These are phyloP conservation scores for Penicillium lividum DNA, from an alignment of 495 filamentous ascomycete species.

Conservation along the genomic window DNA sequence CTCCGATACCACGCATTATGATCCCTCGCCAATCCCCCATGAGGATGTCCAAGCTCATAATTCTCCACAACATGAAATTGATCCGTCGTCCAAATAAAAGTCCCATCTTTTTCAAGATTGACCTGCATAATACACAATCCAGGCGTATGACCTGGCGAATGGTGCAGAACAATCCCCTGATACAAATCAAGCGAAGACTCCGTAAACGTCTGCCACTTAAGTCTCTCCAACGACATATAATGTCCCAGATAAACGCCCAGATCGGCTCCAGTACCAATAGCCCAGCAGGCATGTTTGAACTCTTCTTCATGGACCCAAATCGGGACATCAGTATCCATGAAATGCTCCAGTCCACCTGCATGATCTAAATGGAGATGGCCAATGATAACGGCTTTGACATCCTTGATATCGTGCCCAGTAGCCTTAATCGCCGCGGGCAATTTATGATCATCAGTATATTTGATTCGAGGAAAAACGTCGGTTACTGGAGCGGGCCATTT, in stretches of 20 bases:
- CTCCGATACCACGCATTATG: conserved; percentile 45
- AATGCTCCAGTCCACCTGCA: conserved; percentile 54
- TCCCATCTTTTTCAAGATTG: conserved; percentile 38
- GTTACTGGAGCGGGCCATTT: conserved; percentile 39
- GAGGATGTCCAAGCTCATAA: conserved; percentile 30
- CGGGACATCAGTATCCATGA: conserved; percentile 46
- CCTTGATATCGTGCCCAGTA: conserved; percentile 50
- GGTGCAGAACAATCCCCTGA: conserved; percentile 40
- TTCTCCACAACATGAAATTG: conserved; percentile 40
- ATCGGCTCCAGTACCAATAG: conserved; percentile 45
- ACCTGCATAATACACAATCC: conserved; percentile 42
- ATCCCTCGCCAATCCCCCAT: conserved; percentile 47
- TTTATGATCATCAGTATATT: conserved; percentile 41
- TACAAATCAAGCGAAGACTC: conserved; percentile 34
- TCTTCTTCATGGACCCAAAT: conserved; percentile 57
- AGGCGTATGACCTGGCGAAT: conserved; percentile 43
- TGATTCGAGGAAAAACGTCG: conserved; percentile 50
- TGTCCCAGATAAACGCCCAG: conserved; percentile 44
- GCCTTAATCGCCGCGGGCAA: conserved; percentile 47
- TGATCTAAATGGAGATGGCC: conserved; percentile 58
- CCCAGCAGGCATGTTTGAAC: conserved; percentile 51
- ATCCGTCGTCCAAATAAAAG: conserved; percentile 47
- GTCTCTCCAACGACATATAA: conserved; percentile 33
- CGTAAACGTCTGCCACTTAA: conserved; percentile 41
- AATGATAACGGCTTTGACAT: conserved; percentile 54